phyloP scores from a whole-genome alignment of 2,329 filamentous ascomycete genomes.

The Pseudohalonectria lignicola region DNA sequence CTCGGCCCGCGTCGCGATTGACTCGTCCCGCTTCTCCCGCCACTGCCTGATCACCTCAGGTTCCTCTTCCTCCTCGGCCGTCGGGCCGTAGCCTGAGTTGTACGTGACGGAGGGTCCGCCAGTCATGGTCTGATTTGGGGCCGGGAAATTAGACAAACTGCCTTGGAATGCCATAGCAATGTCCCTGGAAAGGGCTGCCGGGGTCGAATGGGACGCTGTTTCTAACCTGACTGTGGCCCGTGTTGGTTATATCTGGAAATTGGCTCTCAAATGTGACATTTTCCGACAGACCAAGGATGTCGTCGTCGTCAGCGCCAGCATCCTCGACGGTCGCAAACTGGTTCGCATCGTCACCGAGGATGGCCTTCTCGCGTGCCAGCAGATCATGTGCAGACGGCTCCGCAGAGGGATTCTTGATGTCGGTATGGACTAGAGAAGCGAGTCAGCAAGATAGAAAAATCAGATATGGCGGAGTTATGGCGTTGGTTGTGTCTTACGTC shows the following conservation, averaged over 20 bases:
- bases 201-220: too few relatives aligned
- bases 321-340: conserved; percentile 77
- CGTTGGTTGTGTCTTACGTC: conserved; percentile 38
- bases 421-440: conserved; percentile 49
- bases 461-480: too few relatives aligned
- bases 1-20: conserved; percentile 74
- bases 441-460: too few relatives aligned
- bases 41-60: conserved; percentile 83
- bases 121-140: conserved; percentile 77
- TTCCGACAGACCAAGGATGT: conserved; percentile 49
- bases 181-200: too few relatives aligned
- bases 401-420: conserved; percentile 45
- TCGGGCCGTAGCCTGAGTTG: conserved; percentile 50
- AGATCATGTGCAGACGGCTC: conserved; percentile 68
- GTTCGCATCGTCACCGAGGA: conserved; percentile 84
- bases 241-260: conserved; percentile 75
- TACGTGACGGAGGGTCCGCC: conserved; percentile 54
- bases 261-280: conserved; percentile 66
- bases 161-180: too few relatives aligned
- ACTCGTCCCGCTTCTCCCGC: conserved; percentile 79
- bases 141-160: too few relatives aligned
- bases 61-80: conserved; percentile 62
- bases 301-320: conserved; percentile 54
- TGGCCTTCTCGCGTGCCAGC: conserved; percentile 79
- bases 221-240: too few relatives aligned